Evolutionary conservation across 2,329 filamentous ascomycete genomes (phyloP).

Genomic region (Phoma sp.): DNA sequence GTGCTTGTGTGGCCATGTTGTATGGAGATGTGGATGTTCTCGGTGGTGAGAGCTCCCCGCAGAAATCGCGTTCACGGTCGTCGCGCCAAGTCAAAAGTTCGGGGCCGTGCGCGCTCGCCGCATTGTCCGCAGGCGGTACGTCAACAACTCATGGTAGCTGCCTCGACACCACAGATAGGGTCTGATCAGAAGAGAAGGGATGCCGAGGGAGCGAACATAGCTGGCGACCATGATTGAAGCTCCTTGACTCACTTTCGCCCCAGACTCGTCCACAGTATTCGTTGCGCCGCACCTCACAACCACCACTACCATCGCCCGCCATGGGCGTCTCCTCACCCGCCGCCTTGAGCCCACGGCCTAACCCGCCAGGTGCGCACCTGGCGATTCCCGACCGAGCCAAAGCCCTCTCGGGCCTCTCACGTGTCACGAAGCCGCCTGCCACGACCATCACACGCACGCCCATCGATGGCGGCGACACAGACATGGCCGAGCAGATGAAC

Average conservation of each 20-base stretch:
- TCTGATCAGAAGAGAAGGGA: slow-evolving; percentile 7
- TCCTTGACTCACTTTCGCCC: not conserved
- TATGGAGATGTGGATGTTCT: slow-evolving; percentile 9
- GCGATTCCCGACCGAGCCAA: slow-evolving; percentile 36
- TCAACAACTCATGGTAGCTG: slow-evolving; percentile 7
- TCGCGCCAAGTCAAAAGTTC: slow-evolving; percentile 26
- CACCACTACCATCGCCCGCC: slow-evolving; percentile 12
- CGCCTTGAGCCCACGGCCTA: slow-evolving; percentile 38
- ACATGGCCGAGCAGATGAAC: slow-evolving; percentile 59
- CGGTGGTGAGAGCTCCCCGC: slow-evolving; percentile 34
- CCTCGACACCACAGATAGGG: not conserved
- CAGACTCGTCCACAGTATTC: not conserved
- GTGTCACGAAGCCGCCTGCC: slow-evolving; percentile 26
- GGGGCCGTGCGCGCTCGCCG: slow-evolving; percentile 29
- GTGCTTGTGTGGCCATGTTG: slow-evolving; percentile 36
- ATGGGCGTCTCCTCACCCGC: slow-evolving; percentile 37
- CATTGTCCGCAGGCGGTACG: slow-evolving; percentile 12
- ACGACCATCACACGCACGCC: slow-evolving; percentile 25
- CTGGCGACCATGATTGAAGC: not conserved
- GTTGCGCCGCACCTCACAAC: slow-evolving; percentile 13
- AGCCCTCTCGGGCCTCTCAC: slow-evolving; percentile 43
- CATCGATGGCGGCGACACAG: slow-evolving; percentile 32
- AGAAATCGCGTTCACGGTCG: slow-evolving; percentile 27
- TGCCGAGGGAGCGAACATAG: not conserved
- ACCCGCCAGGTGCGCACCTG: slow-evolving; percentile 26